Evolutionary conservation across 2,329 filamentous ascomycete species (phyloP), one percentile per base, ranked within the genome.

Genomic region (Mycosphaerella sp.): DNA sequence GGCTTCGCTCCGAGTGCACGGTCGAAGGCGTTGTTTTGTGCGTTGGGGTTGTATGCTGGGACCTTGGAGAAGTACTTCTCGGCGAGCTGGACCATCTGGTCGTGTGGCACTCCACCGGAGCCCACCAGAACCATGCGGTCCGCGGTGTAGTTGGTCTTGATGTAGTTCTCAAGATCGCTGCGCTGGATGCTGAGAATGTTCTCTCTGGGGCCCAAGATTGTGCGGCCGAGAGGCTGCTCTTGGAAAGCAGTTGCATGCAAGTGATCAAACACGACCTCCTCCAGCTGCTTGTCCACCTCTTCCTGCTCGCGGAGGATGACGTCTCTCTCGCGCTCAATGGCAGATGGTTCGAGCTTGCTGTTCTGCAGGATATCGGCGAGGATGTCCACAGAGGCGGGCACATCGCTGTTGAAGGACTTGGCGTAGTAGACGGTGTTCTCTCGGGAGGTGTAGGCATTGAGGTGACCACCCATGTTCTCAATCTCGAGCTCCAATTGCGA

Each of bases 401-500:
- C 90, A 73, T 98, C 92, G 76, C 87, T 84, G 80, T 98, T 98
- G 81, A 98, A 95, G 62, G 92, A 86, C 80, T 97, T 96, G 76
- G 93, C 93, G 76, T 97, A 98, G 83, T 98, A 98, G 72, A 98
- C 93, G 68, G 93, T 98, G 83, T 96, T 97, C 77, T 98, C 93
- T 75, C 93, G 89, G 80, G 92, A 97, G 69, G 93, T 98, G 81
- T 98, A 98, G 73, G 93, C 93, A 77, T 98, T 98, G 68, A 98
- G 82, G 79, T 98, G 93, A 63, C 89, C 93, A 74, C 93, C 93
- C 89, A 98, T 96, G 80, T 98, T 98, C 82, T 98, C 93, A 71
- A 98, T 97, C 80, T 98, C 93, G 63, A 98, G 85, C 80, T 98
- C 93, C 73, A 98, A 81, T 79, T 98, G 93, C 73, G 95, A 87